Percentiles rank a stretch among this genome's conserved stretches.
Evolutionary conservation across 495 filamentous ascomycete species (phyloP).

Genomic region (Xylaria flabelliformis): DNA sequence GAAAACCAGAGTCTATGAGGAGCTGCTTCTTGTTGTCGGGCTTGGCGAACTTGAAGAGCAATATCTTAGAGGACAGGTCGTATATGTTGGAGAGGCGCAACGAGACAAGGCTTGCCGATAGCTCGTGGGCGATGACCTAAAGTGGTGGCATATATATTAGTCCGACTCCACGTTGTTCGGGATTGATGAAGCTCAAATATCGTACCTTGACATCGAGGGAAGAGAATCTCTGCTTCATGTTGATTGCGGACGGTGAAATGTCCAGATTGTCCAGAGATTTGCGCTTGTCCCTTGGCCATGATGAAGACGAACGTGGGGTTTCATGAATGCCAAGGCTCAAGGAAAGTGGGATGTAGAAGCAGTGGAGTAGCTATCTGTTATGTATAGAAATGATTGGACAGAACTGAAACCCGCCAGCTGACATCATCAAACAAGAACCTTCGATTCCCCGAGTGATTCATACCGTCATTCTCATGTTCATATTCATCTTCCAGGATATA

Average conservation of each 20-base stretch:
- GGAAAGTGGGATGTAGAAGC: constrained; percentile 11
- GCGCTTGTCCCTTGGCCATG: not conserved
- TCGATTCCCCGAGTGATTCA: constrained; percentile 24
- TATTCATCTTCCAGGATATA: too few relatives aligned
- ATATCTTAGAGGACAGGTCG: constrained; percentile 92
- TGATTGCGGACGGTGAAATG: constrained; percentile 32
- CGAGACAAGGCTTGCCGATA: constrained; percentile 72
- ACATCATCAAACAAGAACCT: constrained; percentile 15
- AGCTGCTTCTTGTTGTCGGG: constrained; percentile 85
- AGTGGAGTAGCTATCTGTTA: not conserved
- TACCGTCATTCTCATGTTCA: not conserved
- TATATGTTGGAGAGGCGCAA: constrained; percentile 92
- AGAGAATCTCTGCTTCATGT: constrained; percentile 98
- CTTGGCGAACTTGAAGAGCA: constrained; percentile 90
- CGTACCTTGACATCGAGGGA: constrained; percentile 85
- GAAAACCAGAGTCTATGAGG: constrained; percentile 92
- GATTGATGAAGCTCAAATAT: not conserved
- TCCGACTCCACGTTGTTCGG: not conserved
- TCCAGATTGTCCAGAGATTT: not conserved
- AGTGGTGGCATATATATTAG: not conserved
- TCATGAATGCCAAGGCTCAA: not conserved
- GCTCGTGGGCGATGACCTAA: constrained; percentile 91
- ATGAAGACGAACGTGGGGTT: constrained; percentile 16
- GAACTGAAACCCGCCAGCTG: not conserved
- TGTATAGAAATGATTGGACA: not conserved